Conservation (phyloP, 352 stramenopile genomes). For the Globisporangium middletonii region DNA sequence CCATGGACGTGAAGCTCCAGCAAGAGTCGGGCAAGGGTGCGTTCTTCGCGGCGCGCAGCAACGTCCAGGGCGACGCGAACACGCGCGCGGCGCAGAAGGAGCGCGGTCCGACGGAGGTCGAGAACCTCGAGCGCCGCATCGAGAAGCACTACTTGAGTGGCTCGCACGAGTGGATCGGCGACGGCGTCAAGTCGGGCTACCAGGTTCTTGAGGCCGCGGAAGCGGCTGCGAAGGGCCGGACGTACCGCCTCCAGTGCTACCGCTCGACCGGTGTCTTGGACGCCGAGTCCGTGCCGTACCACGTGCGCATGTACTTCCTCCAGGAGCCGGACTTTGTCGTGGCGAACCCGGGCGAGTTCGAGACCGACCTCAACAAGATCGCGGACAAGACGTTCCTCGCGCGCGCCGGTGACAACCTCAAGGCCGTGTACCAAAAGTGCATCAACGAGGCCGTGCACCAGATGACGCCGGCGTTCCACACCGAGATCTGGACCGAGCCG, state of each 20-base stretch:
- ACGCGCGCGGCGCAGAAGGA: conserved; percentile 46
- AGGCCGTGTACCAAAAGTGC: conserved; percentile 75
- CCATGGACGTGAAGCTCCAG: conserved; percentile 78
- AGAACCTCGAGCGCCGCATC: conserved; percentile 63
- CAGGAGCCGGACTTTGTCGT: conserved; percentile 66
- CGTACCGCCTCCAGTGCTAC: conserved; percentile 84
- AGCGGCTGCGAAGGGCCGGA: conserved; percentile 35
- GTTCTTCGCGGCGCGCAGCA: conserved; percentile 81
- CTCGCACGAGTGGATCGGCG: conserved; percentile 61
- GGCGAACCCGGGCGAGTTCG: conserved; percentile 40
- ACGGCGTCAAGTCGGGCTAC: conserved; percentile 76
- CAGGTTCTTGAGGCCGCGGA: conserved; percentile 64
- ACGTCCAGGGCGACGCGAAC: conserved; percentile 70
- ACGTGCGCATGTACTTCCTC: conserved; percentile 85
- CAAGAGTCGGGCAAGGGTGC: conserved; percentile 61
- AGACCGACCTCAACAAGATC: conserved; percentile 76
- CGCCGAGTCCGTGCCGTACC: conserved; percentile 56
- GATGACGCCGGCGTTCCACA: conserved; percentile 80
- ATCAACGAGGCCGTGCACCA: conserved; percentile 64
- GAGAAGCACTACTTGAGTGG: conserved; percentile 79
- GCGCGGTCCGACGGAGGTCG: conserved; percentile 54
- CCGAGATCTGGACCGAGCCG: conserved; percentile 63
- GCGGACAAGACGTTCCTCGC: conserved; percentile 72
- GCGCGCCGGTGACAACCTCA: conserved; percentile 55
- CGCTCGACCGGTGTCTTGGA: conserved; percentile 76